A percentile compares a stretch with the other conserved stretches of the same genome.
Evolutionary conservation across 1,284 basidiomycete genomes (phyloP).

Genomic region (Sanghuangporus weigelae): DNA sequence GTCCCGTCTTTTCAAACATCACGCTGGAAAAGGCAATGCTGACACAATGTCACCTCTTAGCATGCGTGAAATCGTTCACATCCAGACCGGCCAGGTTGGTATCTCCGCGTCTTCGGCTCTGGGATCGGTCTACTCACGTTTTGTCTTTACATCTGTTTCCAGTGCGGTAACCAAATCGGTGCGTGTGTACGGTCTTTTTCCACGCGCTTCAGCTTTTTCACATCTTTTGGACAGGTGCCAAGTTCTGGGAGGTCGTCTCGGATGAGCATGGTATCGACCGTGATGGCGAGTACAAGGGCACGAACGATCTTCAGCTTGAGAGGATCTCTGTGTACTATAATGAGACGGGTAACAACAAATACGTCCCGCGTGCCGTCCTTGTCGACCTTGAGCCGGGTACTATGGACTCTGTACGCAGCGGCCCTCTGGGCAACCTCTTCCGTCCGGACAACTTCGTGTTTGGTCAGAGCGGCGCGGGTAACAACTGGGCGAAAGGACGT

Average conservation of each 20-base stretch:
- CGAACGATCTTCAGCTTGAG: slow-evolving; percentile 93
- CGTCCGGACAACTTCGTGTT: slow-evolving; percentile 86
- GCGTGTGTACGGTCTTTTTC: slow-evolving; percentile 25
- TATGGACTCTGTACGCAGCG: slow-evolving; percentile 69
- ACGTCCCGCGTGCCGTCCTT: slow-evolving; percentile 87
- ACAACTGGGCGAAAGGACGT: slow-evolving; percentile 93
- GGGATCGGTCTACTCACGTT: slow-evolving; percentile 20
- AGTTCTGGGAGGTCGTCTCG: slow-evolving; percentile 98
- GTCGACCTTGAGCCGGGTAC: slow-evolving; percentile 92
- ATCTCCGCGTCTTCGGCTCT: slow-evolving; percentile 9
- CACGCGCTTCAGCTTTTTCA: slow-evolving; percentile 20
- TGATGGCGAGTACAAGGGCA: slow-evolving; percentile 92
- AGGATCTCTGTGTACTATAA: slow-evolving; percentile 97
- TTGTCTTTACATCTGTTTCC: slow-evolving; percentile 23
- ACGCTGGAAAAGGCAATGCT: not conserved
- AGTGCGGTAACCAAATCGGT: slow-evolving; percentile 99
- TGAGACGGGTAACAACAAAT: slow-evolving; percentile 83
- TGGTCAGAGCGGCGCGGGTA: slow-evolving; percentile 76
- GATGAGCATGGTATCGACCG: slow-evolving; percentile 96
- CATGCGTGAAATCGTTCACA: slow-evolving; percentile 97
- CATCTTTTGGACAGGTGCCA: slow-evolving; percentile 61
- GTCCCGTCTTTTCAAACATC: not conserved
- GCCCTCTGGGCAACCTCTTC: slow-evolving; percentile 72
- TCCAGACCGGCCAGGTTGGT: slow-evolving; percentile 90
- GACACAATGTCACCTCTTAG: slow-evolving; percentile 34